These are phyloP conservation scores for Vanrija sp. DNA, from an alignment of 1,284 basidiomycete genomes.

Conservation along the genomic window DNA sequence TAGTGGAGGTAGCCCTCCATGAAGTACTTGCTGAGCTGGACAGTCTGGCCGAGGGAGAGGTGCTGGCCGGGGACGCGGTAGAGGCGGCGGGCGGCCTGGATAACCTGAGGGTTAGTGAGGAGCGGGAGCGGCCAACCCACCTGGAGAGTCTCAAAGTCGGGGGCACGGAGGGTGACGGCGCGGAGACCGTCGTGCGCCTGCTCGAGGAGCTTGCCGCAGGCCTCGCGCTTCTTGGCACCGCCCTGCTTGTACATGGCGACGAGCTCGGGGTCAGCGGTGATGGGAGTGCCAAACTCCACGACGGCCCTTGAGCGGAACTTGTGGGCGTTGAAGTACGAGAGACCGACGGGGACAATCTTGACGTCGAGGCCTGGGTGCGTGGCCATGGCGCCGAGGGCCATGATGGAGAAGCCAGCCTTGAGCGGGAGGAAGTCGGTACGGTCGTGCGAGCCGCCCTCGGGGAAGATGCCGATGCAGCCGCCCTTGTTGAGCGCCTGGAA, in stretches of 20 bases:
- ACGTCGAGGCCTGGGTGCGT: constrained; percentile 80
- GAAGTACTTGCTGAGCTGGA: constrained; percentile 92
- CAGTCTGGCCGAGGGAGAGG: constrained; percentile 90
- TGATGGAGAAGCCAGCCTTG: constrained; percentile 92
- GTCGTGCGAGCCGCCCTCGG: constrained; percentile 96
- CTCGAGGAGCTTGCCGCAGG: constrained; percentile 84
- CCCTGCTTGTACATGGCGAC: constrained; percentile 89
- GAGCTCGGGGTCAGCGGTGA: constrained; percentile 80
- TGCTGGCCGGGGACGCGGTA: constrained; percentile 95
- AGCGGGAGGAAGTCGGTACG: constrained; percentile 88
- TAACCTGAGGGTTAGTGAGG: constrained; percentile 66
- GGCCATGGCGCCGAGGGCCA: constrained; percentile 97
- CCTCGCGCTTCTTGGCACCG: constrained; percentile 82
- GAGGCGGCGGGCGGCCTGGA: constrained; percentile 90
- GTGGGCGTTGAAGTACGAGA: constrained; percentile 94
- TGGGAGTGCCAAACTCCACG: constrained; percentile 89
- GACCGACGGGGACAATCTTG: constrained; percentile 88
- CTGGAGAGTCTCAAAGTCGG: constrained; percentile 98
- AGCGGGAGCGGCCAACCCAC: constrained; percentile 49
- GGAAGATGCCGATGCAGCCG: constrained; percentile 91
- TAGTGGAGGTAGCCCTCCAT: constrained; percentile 91
- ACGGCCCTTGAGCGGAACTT: constrained; percentile 92
- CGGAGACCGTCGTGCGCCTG: constrained; percentile 94
- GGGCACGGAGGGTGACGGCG: constrained; percentile 91
- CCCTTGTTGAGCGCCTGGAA: constrained; percentile 83